These are phyloP conservation scores for Exophiala dermatitidis DNA, from an alignment of 2,329 filamentous ascomycete genomes.

Conservation along the genomic window DNA sequence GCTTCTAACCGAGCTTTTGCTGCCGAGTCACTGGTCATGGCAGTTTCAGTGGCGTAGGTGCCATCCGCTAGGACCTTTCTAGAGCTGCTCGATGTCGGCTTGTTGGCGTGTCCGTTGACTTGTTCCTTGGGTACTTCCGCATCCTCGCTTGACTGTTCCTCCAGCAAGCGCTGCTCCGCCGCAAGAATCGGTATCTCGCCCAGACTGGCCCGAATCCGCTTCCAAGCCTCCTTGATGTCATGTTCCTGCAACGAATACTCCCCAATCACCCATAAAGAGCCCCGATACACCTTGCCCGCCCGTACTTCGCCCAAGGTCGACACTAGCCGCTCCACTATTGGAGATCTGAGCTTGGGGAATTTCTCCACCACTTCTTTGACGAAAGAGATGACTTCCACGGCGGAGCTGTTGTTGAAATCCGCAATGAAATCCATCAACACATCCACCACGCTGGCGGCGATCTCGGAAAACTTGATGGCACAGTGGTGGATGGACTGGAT, in stretches of 20 bases:
- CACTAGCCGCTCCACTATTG: conserved; percentile 82
- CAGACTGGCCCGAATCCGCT: conserved; percentile 82
- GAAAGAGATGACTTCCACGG: conserved; percentile 95
- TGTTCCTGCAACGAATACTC: conserved; percentile 92
- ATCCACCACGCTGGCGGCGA: conserved; percentile 91
- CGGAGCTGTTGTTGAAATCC: conserved; percentile 94
- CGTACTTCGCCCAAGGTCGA: conserved; percentile 87
- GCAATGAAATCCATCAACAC: conserved; percentile 98
- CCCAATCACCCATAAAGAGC: conserved; percentile 94
- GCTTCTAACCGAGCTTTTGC: conserved; percentile 88
- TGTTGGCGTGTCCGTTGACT: conserved; percentile 72
- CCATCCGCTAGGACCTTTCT: conserved; percentile 90
- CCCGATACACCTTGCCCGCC: conserved; percentile 93
- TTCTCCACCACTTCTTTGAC: conserved; percentile 99
- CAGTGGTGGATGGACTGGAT: conserved; percentile 98
- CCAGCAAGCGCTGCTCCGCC: conserved; percentile 84
- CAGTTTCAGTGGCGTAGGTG: conserved; percentile 94
- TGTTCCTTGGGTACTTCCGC: conserved; percentile 56
- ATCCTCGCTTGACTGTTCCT: conserved; percentile 67
- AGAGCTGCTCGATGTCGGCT: conserved; percentile 58
- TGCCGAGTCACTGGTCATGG: conserved; percentile 84
- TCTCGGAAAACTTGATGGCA: conserved; percentile 98
- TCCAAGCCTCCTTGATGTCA: conserved; percentile 95
- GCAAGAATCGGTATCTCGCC: conserved; percentile 96
- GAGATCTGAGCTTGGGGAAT: conserved; percentile 79